Base-by-base conservation (phyloP, 2,329 filamentous ascomycete genomes). In the Colletotrichum simmondsii region DNA sequence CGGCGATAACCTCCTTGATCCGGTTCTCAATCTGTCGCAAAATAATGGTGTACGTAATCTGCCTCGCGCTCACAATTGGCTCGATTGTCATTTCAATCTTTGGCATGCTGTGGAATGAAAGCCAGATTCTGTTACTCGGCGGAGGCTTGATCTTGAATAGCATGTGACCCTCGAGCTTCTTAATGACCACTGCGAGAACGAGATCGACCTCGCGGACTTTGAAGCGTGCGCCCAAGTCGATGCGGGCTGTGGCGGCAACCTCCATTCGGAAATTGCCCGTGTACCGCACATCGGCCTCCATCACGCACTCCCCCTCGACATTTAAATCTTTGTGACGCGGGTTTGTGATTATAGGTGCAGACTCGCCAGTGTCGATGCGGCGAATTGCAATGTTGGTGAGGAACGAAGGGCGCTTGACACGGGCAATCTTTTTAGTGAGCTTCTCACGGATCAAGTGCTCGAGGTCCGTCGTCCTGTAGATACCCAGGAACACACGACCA, bases 51-150 rank as follows among this genome's bases (percentile, higher is more conserved):
- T 98, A 98, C 0, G 97, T 98, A 75, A 99, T 98, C 80, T 98
- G 96, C 71, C 96, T 91, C 16, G 95, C 93, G 84, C 95, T 98
- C 63, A 99, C 95, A 76, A 99, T 95, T 4, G 97, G 97, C 80
- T 98, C 95, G 56, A 98, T 94, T n/a, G 91, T 91, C 87, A 98
- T 92, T 74, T 97, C 95, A 85, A 99, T 93, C 79, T 96, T 95
- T 22, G 97, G 97, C 88, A 95, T 94, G n/a, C 91, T 91, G 80
- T 97, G 94, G 79, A 99, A 99, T 1, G 95, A 93, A 76, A 98
- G 91, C 97, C 97, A 99, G n/a, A 98, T 82, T 53, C 97, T 91
- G 81, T 99, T 99, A 82, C 95, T 98, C 0, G 97, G 97, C 19
- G 96, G 95, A 7, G 97, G 94, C 81, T 99, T 99, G 81, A 98